These are phyloP conservation scores for Hypholoma fasciculare DNA, from an alignment of 768 basidiomycete genomes.

Conservation along the genomic window DNA sequence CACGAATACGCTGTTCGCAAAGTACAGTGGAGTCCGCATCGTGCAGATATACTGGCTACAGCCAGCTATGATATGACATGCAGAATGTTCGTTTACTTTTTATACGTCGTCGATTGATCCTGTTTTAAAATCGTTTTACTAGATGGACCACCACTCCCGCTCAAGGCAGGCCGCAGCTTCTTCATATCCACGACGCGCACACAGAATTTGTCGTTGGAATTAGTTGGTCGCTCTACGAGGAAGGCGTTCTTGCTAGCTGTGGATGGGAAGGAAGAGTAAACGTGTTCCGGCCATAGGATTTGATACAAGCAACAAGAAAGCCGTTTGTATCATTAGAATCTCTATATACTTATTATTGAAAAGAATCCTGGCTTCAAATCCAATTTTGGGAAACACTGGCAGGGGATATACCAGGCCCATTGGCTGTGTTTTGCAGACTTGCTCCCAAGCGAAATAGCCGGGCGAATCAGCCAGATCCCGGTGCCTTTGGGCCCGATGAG, in stretches of 20 bases:
- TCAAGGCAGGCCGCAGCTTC: conserved; percentile 48
- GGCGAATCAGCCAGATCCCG: too few relatives aligned
- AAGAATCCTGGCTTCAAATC: too few relatives aligned
- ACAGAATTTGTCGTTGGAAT: conserved; percentile 95
- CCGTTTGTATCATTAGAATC: too few relatives aligned
- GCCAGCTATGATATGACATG: conserved; percentile 86
- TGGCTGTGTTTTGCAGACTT: too few relatives aligned
- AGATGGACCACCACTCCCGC: conserved; percentile 76
- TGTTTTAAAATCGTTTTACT: conserved; percentile 5
- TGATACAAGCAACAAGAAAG: too few relatives aligned
- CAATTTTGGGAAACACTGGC: too few relatives aligned
- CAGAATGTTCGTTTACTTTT: conserved; percentile 63
- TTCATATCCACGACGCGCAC: conserved; percentile 82
- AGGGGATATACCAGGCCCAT: too few relatives aligned
- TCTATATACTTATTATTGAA: too few relatives aligned
- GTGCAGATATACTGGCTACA: conserved; percentile 63
- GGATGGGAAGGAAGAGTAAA: conserved; percentile 89
- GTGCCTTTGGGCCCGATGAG: too few relatives aligned
- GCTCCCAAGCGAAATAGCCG: too few relatives aligned
- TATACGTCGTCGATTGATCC: neutral
- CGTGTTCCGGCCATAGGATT: conserved; percentile 58
- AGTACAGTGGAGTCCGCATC: conserved; percentile 87
- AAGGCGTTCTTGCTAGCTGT: conserved; percentile 84
- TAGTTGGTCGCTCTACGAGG: conserved; percentile 90
- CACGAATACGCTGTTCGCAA: conserved; percentile 92